Evolutionary conservation across 139 green algal genomes (phyloP).

Genomic region (Picochlorum sp.): DNA sequence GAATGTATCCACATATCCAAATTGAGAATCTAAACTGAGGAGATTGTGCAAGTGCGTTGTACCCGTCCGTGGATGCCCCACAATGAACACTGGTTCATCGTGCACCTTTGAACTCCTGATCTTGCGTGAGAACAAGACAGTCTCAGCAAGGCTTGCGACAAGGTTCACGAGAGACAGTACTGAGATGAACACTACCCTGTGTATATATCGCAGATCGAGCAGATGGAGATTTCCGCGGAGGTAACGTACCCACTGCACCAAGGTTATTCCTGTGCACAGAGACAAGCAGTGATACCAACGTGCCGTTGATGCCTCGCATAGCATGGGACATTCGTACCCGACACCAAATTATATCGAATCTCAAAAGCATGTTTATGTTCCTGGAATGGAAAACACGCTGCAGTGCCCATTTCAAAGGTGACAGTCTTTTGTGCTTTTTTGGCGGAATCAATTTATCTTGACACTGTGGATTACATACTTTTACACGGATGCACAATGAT

Average conservation of each 20-base stretch:
- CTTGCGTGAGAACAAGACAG: constrained; percentile 21
- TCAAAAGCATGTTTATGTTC: too few species aligned
- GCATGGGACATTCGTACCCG: too few species aligned
- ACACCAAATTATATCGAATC: too few species aligned
- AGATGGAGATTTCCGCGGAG: background rate
- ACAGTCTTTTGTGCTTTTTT: too few species aligned
- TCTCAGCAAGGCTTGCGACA: constrained; percentile 29
- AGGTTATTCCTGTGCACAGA: background rate
- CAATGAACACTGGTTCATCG: constrained; percentile 46
- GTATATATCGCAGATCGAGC: background rate
- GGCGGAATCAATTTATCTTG: too few species aligned
- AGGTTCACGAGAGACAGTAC: constrained; percentile 43
- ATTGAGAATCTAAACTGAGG: constrained; percentile 28
- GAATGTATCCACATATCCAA: constrained; percentile 49
- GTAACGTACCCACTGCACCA: background rate
- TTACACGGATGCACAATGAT: too few species aligned
- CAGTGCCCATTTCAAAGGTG: too few species aligned
- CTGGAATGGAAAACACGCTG: too few species aligned
- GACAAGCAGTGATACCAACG: too few species aligned
- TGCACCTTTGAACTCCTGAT: constrained; percentile 31
- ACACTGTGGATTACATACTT: too few species aligned
- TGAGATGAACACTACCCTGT: constrained; percentile 47
- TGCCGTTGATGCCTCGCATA: too few species aligned
- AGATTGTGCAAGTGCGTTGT: constrained; percentile 71
- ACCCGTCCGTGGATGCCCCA: constrained; percentile 48